phyloP scores from a whole-genome alignment of 192 early-diverging fungal genomes.

The Podila verticillata region DNA sequence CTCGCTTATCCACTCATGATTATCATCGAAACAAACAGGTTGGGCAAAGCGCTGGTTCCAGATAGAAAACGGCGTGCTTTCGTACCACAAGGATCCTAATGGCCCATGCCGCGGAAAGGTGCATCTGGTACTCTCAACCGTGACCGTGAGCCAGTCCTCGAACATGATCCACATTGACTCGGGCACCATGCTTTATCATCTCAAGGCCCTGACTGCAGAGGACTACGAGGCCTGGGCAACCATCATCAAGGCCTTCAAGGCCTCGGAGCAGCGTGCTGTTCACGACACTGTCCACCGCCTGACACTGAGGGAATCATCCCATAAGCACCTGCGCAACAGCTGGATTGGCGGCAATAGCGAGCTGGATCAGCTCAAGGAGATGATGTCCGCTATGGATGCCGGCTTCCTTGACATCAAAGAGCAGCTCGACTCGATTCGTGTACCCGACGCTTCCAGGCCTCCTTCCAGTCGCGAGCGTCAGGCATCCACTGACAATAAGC shows the following conservation, averaged over 20 bases:
- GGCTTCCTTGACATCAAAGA: constrained; percentile 48
- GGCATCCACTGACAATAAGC: neutral
- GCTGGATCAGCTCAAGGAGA: constrained; percentile 40
- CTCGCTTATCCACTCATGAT: too few relatives aligned
- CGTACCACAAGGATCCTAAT: constrained; percentile 80
- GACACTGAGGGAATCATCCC: constrained; percentile 24
- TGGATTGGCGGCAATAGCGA: constrained; percentile 33
- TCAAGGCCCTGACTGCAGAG: constrained; percentile 75
- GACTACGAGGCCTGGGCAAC: constrained; percentile 80
- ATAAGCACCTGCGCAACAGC: constrained; percentile 40
- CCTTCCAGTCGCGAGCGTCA: neutral
- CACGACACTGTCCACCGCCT: constrained; percentile 40
- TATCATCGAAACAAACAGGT: constrained; percentile 51
- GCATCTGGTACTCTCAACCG: constrained; percentile 68
- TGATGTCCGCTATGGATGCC: constrained; percentile 50
- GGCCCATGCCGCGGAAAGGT: constrained; percentile 73
- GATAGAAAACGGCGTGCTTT: constrained; percentile 79
- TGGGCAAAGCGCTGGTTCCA: constrained; percentile 92
- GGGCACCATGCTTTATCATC: constrained; percentile 84
- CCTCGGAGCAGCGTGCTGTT: constrained; percentile 21
- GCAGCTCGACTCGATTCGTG: constrained; percentile 38
- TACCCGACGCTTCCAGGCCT: constrained; percentile 2
- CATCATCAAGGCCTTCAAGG: constrained; percentile 45
- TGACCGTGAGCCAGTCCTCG: constrained; percentile 70
- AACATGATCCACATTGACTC: constrained; percentile 87